Evolutionary conservation across 495 filamentous ascomycete species (phyloP).

Genomic region (Aspergillus indologenus): DNA sequence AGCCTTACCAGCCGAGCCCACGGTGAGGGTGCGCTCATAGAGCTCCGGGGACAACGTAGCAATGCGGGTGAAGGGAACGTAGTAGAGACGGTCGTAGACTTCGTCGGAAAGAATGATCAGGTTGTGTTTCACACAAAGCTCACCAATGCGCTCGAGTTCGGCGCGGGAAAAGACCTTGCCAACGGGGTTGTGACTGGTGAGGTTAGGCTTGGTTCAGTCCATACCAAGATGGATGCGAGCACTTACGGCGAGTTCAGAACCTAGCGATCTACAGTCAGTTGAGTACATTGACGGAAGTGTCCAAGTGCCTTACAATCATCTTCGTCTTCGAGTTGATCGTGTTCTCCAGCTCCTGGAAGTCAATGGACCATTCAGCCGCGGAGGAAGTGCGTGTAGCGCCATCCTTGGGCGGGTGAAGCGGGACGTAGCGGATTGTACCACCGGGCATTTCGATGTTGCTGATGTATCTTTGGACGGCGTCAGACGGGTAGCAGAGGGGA

Average conservation of each 20-base stretch:
- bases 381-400: slow-evolving; percentile 76
- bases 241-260: slow-evolving; percentile 46
- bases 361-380: slow-evolving; percentile 82
- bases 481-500: slow-evolving; percentile 2
- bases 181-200: slow-evolving; percentile 80
- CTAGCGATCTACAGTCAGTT: slow-evolving; percentile 23
- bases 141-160: slow-evolving; percentile 82
- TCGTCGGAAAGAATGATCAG: slow-evolving; percentile 96
- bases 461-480: slow-evolving; percentile 58
- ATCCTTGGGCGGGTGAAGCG: slow-evolving; percentile 84
- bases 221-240: not conserved
- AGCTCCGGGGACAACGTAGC: slow-evolving; percentile 86
- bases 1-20: slow-evolving; percentile 94
- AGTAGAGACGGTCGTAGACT: slow-evolving; percentile 93
- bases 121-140: slow-evolving; percentile 88
- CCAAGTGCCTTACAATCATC: slow-evolving; percentile 73
- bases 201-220: not conserved
- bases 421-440: slow-evolving; percentile 89
- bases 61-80: slow-evolving; percentile 89
- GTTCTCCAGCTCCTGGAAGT: slow-evolving; percentile 77
- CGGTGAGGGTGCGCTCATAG: slow-evolving; percentile 81
- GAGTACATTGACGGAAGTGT: not conserved
- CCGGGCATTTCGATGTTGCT: slow-evolving; percentile 98
- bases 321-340: slow-evolving; percentile 84
- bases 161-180: slow-evolving; percentile 87